These are phyloP conservation scores for Podospora australis DNA, from an alignment of 495 filamentous ascomycete species.

Conservation along the genomic window DNA sequence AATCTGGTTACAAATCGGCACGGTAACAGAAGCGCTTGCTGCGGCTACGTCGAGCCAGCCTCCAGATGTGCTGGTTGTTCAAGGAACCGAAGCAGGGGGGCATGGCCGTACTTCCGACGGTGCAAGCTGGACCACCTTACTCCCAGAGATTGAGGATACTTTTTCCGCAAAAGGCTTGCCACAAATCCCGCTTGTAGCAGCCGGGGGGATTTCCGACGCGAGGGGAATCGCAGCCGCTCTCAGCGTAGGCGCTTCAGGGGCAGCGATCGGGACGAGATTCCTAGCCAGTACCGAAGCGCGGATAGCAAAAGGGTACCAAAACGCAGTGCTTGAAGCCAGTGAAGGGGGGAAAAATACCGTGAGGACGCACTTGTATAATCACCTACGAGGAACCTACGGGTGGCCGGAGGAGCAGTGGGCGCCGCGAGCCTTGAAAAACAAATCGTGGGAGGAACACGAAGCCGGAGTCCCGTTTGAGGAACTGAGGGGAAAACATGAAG, in stretches of 20 bases:
- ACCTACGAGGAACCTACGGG: constrained; percentile 56
- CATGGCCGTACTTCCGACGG: constrained; percentile 80
- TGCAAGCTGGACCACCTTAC: constrained; percentile 82
- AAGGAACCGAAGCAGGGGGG: constrained; percentile 61
- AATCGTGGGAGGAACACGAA: constrained; percentile 52
- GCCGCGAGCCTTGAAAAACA: constrained; percentile 56
- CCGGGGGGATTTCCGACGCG: constrained; percentile 87
- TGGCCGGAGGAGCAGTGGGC: constrained; percentile 60
- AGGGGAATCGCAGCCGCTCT: constrained; percentile 83
- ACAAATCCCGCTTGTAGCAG: constrained; percentile 79
- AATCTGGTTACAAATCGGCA: constrained; percentile 70
- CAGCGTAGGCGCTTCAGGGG: constrained; percentile 79
- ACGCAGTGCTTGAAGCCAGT: constrained; percentile 65
- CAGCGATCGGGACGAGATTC: constrained; percentile 90
- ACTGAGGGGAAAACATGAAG: constrained; percentile 53
- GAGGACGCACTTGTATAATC: constrained; percentile 64
- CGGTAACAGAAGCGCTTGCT: constrained; percentile 47
- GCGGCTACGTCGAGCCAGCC: constrained; percentile 23
- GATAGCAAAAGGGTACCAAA: constrained; percentile 82
- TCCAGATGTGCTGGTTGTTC: constrained; percentile 66
- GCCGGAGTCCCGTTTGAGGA: constrained; percentile 51
- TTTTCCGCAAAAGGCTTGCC: constrained; percentile 49
- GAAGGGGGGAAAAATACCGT: constrained; percentile 61
- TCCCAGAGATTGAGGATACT: constrained; percentile 69
- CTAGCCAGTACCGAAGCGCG: constrained; percentile 84